phyloP scores from a whole-genome alignment of 345 rosid genomes.

The Hypericum perforatum region DNA sequence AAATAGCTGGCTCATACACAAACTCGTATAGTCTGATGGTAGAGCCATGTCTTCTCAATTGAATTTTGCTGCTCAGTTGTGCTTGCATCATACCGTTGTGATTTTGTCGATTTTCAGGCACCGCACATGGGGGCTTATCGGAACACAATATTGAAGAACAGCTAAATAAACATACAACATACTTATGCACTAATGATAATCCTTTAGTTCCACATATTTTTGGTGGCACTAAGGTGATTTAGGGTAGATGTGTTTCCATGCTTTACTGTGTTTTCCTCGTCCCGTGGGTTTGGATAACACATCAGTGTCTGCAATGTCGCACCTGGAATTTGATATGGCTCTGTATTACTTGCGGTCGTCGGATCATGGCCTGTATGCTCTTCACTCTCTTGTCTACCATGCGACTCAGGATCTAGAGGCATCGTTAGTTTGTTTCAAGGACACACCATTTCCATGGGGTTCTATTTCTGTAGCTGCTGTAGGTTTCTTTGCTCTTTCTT shows the following conservation, averaged over 20 bases:
- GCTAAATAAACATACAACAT: conserved; percentile 7
- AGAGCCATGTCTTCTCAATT: too few relatives aligned
- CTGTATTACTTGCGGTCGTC: conserved; percentile 69
- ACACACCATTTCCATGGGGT: conserved; percentile 90
- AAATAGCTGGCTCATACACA: too few relatives aligned
- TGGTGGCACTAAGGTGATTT: conserved; percentile 43
- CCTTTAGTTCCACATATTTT: conserved; percentile 30
- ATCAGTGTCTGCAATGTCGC: conserved; percentile 75
- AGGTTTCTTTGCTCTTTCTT: conserved; percentile 48
- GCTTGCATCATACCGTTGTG: background rate
- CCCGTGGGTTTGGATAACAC: too few relatives aligned
- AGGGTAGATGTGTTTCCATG: conserved; percentile 12
- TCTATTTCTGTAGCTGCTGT: conserved; percentile 43
- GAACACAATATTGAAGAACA: conserved; percentile 10
- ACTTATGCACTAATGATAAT: conserved; percentile 27
- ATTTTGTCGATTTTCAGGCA: conserved; percentile 25
- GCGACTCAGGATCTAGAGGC: conserved; percentile 88
- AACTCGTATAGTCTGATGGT: too few relatives aligned
- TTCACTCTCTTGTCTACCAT: conserved; percentile 67
- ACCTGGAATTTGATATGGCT: conserved; percentile 77
- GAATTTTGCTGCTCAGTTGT: too few relatives aligned
- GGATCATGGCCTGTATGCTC: conserved; percentile 67
- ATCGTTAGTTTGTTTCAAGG: conserved; percentile 81
- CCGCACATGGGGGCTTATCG: conserved; percentile 19
- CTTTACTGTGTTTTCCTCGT: background rate